Base-by-base conservation (phyloP, 441 rosid genomes). In the Gossypium lobatum region DNA sequence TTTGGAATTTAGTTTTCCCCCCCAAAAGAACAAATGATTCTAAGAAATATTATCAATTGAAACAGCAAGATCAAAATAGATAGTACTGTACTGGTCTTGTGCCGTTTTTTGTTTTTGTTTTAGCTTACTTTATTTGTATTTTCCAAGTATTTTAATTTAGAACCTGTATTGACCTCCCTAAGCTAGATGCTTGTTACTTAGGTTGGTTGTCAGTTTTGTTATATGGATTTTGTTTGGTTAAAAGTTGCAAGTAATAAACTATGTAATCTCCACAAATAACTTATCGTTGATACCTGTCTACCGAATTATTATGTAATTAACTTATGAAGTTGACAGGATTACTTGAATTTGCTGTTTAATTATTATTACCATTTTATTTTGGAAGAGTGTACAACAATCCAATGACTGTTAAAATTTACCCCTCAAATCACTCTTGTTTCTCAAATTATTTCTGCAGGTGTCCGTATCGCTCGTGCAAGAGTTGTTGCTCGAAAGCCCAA, bases 391-490 rank as follows among this genome's bases (percentile, higher is more conserved):
- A 65, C 23, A 45, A 21, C 64, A 21, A 2, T 65, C n/a, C 10
- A 11, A 5, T 65, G 55, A 20, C 7, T 11, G 64, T 64, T 42
- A 54, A 50, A 64, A 21, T 66, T 55, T 18, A 72, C 73, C 26
- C 48, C 7, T 63, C n/a, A 6, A 60, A 78, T 58, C 4, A 18
- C 11, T n/a, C 16, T 54, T 66, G 23, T 79, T 53, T 73, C 55
- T 31, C 66, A 80, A 57, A 76, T 76, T 79, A 45, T 57, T 53
- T 65, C 34, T 85, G 83, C 88, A 95, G 97, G 86, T 95, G 98
- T 74, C 98, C 97, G 0, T 92, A 89, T 79, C 91, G 88, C 67
- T 91, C 97, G 23, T 95, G 98, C 86, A 95, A 95, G 83, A 92
- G 91, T 82, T 92, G 97, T 75, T 94, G 97, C 70, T 86, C 95